phyloP scores from a whole-genome alignment of 2,329 filamentous ascomycete genomes.

The Hysterium pulicare region DNA sequence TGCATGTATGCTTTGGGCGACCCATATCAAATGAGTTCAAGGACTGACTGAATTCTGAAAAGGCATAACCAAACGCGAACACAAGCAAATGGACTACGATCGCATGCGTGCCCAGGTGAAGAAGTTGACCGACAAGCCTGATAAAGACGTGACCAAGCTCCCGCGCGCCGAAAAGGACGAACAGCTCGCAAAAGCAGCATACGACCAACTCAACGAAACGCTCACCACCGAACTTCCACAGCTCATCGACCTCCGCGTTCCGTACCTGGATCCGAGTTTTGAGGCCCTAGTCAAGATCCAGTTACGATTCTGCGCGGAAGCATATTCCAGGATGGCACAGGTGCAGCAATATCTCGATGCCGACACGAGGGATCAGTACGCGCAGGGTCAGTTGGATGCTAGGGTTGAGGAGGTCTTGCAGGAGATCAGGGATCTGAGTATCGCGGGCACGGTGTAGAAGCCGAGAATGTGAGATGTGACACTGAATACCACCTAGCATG shows the following conservation, averaged over 20 bases:
- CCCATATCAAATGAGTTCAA: too few species aligned
- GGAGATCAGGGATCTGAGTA: conserved; percentile 95
- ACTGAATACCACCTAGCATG: neutral
- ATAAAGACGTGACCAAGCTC: conserved; percentile 96
- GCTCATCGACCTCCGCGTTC: conserved; percentile 92
- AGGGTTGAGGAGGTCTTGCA: conserved; percentile 93
- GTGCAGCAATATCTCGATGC: conserved; percentile 98
- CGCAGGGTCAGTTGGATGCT: conserved; percentile 84
- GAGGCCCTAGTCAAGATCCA: conserved; percentile 99
- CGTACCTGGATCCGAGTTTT: conserved; percentile 94
- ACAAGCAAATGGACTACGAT: conserved; percentile 98
- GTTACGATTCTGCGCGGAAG: conserved; percentile 93
- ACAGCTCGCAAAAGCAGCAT: conserved; percentile 87
- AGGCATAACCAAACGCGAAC: conserved; percentile 96
- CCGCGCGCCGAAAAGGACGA: conserved; percentile 94
- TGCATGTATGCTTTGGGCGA: conserved; percentile 62
- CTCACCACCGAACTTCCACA: conserved; percentile 89
- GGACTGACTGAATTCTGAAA: too few species aligned
- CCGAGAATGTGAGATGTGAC: neutral
- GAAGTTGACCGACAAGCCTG: conserved; percentile 94
- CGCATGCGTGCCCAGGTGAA: conserved; percentile 93
- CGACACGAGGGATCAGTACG: conserved; percentile 93
- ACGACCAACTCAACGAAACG: conserved; percentile 97
- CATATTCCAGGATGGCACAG: conserved; percentile 96
- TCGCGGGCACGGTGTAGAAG: conserved; percentile 63